A percentile compares a stretch with the other conserved stretches of the same genome.
Evolutionary conservation across 2,329 filamentous ascomycete genomes (phyloP).

Genomic region (Aspergillus aculeatus): DNA sequence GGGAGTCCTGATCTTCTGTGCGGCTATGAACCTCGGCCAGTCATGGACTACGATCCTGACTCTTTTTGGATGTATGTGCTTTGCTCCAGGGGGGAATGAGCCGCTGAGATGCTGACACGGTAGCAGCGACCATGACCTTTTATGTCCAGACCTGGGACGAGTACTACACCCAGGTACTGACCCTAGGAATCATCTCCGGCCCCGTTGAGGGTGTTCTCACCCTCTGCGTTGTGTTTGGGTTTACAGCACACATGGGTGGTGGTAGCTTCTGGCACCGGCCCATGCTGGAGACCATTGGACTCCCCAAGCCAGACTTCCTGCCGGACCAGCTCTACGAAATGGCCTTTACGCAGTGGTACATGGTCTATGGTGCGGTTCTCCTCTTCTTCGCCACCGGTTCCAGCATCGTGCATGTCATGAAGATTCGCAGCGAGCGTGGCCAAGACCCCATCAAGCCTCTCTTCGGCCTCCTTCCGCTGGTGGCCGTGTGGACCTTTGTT

Average conservation of each 20-base stretch:
- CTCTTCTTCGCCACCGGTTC: slow-evolving; percentile 77
- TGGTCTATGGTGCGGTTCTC: slow-evolving; percentile 79
- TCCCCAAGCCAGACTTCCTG: slow-evolving; percentile 64
- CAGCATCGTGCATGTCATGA: slow-evolving; percentile 78
- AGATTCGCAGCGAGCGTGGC: slow-evolving; percentile 71
- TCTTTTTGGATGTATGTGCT: slow-evolving; percentile 72
- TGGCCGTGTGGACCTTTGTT: slow-evolving; percentile 73
- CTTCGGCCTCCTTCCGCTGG: slow-evolving; percentile 79
- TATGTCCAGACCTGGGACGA: slow-evolving; percentile 99
- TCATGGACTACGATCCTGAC: slow-evolving; percentile 82
- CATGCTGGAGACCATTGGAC: slow-evolving; percentile 68
- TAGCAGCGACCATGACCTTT: slow-evolving; percentile 82
- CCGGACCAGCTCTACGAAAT: slow-evolving; percentile 72
- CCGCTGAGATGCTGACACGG: slow-evolving; percentile 2
- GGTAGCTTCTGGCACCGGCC: slow-evolving; percentile 91
- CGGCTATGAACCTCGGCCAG: slow-evolving; percentile 88
- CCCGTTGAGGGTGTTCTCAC: slow-evolving; percentile 93
- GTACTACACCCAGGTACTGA: slow-evolving; percentile 95
- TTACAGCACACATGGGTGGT: slow-evolving; percentile 82
- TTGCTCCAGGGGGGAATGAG: background rate
- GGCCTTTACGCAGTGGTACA: slow-evolving; percentile 88
- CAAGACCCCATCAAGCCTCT: slow-evolving; percentile 66
- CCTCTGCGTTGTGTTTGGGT: slow-evolving; percentile 73
- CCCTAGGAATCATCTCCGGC: slow-evolving; percentile 85
- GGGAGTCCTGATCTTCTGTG: slow-evolving; percentile 87